These are phyloP conservation scores for Beta vulgaris DNA, from an alignment of 148 eudicot species.

Conservation along the genomic window DNA sequence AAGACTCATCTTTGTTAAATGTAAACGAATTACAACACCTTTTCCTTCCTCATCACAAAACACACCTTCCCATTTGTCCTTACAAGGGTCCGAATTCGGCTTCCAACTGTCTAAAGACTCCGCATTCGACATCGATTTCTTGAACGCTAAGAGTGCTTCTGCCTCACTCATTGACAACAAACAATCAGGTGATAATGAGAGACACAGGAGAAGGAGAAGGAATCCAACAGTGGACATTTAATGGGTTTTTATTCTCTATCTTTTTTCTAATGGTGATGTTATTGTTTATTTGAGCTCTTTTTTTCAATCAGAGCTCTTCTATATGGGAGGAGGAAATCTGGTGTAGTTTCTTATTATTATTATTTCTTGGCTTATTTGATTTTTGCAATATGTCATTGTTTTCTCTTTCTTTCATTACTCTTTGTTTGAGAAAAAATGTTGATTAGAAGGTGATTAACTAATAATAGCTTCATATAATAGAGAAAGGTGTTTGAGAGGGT, in stretches of 20 bases:
- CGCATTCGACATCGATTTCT: slow-evolving; percentile 31
- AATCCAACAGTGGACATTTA: slow-evolving; percentile 49
- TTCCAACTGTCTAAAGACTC: slow-evolving; percentile 35
- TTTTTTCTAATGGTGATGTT: not conserved
- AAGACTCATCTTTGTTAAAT: slow-evolving; percentile 37
- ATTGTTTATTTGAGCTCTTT: not conserved
- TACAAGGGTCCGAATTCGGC: slow-evolving; percentile 43
- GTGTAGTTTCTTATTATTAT: not conserved
- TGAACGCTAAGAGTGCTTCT: slow-evolving; percentile 47
- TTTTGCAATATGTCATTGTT: slow-evolving; percentile 17
- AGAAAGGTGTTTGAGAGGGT: no score
- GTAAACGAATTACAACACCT: slow-evolving; percentile 28
- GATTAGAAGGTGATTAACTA: slow-evolving; percentile 23
- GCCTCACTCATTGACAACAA: slow-evolving; percentile 24
- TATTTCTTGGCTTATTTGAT: slow-evolving; percentile 25
- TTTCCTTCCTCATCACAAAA: slow-evolving; percentile 30
- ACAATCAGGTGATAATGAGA: slow-evolving; percentile 23
- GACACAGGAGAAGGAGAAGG: slow-evolving; percentile 36
- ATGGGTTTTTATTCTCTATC: not conserved
- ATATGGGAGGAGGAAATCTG: not conserved
- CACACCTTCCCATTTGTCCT: slow-evolving; percentile 45
- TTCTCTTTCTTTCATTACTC: slow-evolving; percentile 15
- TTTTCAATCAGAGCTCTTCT: no score
- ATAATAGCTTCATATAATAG: slow-evolving; percentile 19
- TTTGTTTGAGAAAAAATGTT: slow-evolving; percentile 12